phyloP scores from a whole-genome alignment of 352 stramenopile genomes.

The Globisporangium uncinulatum region DNA sequence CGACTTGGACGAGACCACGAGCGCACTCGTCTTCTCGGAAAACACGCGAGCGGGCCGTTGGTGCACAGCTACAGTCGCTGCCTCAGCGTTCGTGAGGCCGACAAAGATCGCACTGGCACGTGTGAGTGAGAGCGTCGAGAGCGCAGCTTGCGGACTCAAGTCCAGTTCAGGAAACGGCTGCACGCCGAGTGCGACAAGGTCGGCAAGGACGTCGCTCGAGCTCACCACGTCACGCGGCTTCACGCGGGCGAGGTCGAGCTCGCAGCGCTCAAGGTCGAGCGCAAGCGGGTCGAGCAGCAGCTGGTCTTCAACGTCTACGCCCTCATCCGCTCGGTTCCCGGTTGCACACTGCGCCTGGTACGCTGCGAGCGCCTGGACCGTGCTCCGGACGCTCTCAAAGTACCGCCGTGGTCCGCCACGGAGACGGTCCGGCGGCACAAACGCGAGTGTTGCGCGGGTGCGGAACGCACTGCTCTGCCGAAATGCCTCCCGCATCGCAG shows the following conservation, averaged over 20 bases:
- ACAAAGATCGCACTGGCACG: not conserved
- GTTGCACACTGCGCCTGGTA: not conserved
- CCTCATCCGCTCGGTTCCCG: not conserved
- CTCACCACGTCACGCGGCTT: not conserved
- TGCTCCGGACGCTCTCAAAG: not conserved
- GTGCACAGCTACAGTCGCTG: not conserved
- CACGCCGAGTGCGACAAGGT: constrained; percentile 1
- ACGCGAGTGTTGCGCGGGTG: constrained; percentile 1
- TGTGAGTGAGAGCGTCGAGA: not conserved
- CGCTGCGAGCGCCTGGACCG: not conserved
- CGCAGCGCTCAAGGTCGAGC: not conserved
- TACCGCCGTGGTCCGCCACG: not conserved
- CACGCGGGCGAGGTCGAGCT: constrained; percentile 1
- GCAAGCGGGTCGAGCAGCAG: not conserved
- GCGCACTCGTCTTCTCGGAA: not conserved
- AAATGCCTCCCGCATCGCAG: not conserved
- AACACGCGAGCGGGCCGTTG: not conserved
- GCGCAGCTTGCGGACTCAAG: not conserved
- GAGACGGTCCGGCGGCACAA: not conserved
- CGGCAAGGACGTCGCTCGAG: not conserved
- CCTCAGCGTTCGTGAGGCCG: not conserved
- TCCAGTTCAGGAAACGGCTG: not conserved
- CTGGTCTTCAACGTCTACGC: not conserved
- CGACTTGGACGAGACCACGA: not conserved
- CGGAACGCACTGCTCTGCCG: not conserved